A percentile compares a stretch with the other conserved stretches of the same genome.
Evolutionary conservation across 805 yeast genomes (phyloP).

Genomic region (Candida dajiaensis): DNA sequence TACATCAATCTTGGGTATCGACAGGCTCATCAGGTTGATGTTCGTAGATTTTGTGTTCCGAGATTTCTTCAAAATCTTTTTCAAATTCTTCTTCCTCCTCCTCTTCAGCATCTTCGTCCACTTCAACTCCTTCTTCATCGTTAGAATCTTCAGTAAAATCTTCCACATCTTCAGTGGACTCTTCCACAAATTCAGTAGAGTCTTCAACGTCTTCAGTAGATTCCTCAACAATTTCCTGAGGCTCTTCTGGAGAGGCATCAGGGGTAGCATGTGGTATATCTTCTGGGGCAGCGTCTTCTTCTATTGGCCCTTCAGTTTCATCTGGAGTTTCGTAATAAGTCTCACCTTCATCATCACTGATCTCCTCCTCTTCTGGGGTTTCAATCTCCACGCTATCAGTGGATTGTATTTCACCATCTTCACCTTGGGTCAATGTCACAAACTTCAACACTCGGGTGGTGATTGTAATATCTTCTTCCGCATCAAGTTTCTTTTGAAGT

Average conservation of each 20-base stretch:
- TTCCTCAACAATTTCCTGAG: background rate
- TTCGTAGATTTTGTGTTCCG: slow-evolving; percentile 2
- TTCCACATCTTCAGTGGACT: slow-evolving; percentile 1
- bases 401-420: slow-evolving; percentile 14
- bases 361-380: slow-evolving; percentile 9
- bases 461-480: slow-evolving; percentile 11
- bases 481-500: slow-evolving; percentile 12
- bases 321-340: slow-evolving; percentile 1
- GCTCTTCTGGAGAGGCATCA: background rate
- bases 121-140: background rate
- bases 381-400: slow-evolving; percentile 9
- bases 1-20: background rate
- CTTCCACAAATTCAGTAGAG: background rate
- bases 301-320: slow-evolving; percentile 8
- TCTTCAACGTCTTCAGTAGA: background rate
- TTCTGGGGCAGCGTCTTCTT: slow-evolving; percentile 1
- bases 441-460: slow-evolving; percentile 13
- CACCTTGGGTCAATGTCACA: slow-evolving; percentile 10
- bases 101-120: slow-evolving; percentile 5
- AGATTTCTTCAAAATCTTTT: background rate
- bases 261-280: background rate
- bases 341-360: slow-evolving; percentile 7
- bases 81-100: slow-evolving; percentile 1
- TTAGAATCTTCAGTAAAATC: slow-evolving; percentile 1
- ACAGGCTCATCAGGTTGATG: slow-evolving; percentile 4